phyloP scores from a whole-genome alignment of 164 flowering plant species.

The Vitis rupestris region DNA sequence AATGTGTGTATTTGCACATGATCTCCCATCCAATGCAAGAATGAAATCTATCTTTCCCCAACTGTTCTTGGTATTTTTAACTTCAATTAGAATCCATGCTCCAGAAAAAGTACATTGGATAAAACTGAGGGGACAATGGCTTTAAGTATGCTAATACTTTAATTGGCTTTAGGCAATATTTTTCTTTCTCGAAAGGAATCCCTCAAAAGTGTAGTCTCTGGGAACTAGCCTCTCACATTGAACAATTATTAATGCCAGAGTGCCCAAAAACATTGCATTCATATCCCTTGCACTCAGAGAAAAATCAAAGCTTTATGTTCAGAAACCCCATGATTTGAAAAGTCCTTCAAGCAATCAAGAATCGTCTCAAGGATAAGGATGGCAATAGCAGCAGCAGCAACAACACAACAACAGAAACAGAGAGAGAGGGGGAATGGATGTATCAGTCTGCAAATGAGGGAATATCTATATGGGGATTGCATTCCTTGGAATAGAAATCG shows the following conservation, averaged over 20 bases:
- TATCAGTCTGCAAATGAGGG: neutral
- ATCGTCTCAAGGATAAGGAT: neutral
- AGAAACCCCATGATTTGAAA: neutral
- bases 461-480: slow-evolving; percentile 54
- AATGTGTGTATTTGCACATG: neutral
- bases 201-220: too few relatives aligned
- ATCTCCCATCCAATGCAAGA: neutral
- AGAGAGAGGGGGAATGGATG: neutral
- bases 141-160: too few relatives aligned
- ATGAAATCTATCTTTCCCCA: neutral
- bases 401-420: too few relatives aligned
- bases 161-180: too few relatives aligned
- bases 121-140: too few relatives aligned
- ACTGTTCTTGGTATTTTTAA: neutral
- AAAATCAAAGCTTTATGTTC: too few relatives aligned
- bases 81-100: neutral
- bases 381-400: neutral
- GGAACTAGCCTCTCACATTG: too few relatives aligned
- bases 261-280: too few relatives aligned
- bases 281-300: too few relatives aligned
- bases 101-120: neutral
- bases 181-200: too few relatives aligned
- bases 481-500: slow-evolving; percentile 60
- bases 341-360: neutral
- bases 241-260: too few relatives aligned